phyloP scores from a whole-genome alignment of 1,139 yeast genomes.

The Lodderomyces elongisporus region DNA sequence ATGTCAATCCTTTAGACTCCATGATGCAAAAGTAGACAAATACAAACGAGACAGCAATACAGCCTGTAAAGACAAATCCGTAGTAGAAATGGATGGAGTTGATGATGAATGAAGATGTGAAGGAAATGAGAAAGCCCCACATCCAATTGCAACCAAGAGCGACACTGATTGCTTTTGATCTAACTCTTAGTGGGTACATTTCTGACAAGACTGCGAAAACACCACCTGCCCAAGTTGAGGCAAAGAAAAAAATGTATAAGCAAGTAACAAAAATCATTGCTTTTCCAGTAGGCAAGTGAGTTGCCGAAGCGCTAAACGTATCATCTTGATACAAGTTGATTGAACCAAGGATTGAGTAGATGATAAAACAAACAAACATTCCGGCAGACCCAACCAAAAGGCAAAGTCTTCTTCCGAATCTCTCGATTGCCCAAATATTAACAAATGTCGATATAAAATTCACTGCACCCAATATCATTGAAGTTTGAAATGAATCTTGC shows the following conservation, averaged over 20 bases:
- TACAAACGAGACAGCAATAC: conserved; percentile 51
- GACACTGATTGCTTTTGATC: conserved; percentile 75
- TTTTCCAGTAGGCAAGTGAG: conserved; percentile 45
- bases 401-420: conserved; percentile 66
- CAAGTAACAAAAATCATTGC: conserved; percentile 75
- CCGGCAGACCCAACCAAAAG: conserved; percentile 44
- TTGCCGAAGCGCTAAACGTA: conserved; percentile 24
- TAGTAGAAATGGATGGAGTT: conserved; percentile 42
- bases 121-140: conserved; percentile 71
- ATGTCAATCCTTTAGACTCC: conserved; percentile 62
- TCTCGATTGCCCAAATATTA: conserved; percentile 61
- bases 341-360: conserved; percentile 57
- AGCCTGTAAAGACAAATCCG: conserved; percentile 74
- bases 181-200: conserved; percentile 70
- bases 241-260: conserved; percentile 73
- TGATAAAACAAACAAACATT: conserved; percentile 55
- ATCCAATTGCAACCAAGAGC: conserved; percentile 77
- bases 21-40: conserved; percentile 54
- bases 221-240: conserved; percentile 83
- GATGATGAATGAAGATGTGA: conserved; percentile 68
- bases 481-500: conserved; percentile 65
- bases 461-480: conserved; percentile 71
- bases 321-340: conserved; percentile 51
- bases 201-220: conserved; percentile 77
- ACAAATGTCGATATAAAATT: conserved; percentile 70